A percentile compares a stretch with the other conserved stretches of the same genome.
Conservation (phyloP, 2,329 filamentous ascomycete genomes). For the Chrysoporthe puriensis region DNA sequence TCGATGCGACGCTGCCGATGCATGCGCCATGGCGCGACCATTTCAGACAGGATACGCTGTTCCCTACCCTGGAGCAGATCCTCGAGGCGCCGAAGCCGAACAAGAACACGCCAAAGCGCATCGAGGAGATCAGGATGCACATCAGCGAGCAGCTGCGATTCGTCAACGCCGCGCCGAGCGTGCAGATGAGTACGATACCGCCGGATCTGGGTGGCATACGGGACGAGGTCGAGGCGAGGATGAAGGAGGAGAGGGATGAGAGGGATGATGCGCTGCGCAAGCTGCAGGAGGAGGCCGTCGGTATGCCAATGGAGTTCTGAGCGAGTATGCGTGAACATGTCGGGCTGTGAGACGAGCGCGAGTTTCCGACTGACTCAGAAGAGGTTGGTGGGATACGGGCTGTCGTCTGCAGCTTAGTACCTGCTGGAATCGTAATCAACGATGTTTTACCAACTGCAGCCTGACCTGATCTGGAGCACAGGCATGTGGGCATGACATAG, state of each 20-base stretch:
- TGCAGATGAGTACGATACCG: constrained; percentile 81
- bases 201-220: constrained; percentile 72
- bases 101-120: constrained; percentile 75
- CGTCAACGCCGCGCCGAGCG: constrained; percentile 81
- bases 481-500: background rate
- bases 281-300: constrained; percentile 60
- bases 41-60: constrained; percentile 85
- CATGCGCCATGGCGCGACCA: constrained; percentile 86
- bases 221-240: constrained; percentile 68
- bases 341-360: background rate
- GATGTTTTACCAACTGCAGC: background rate
- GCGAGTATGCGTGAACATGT: background rate
- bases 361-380: background rate
- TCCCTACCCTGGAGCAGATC: constrained; percentile 80
- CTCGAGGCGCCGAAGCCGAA: constrained; percentile 73
- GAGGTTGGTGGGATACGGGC: background rate
- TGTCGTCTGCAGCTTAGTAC: background rate
- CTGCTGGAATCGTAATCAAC: background rate
- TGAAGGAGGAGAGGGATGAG: constrained; percentile 68
- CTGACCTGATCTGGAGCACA: background rate
- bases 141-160: constrained; percentile 87
- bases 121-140: constrained; percentile 75
- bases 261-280: constrained; percentile 57
- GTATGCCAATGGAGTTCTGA: constrained; percentile 58
- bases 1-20: constrained; percentile 73